Evolutionary conservation across 495 filamentous ascomycete species (phyloP), one percentile per base, ranked within the genome.

Genomic region (Cercophora scortea): DNA sequence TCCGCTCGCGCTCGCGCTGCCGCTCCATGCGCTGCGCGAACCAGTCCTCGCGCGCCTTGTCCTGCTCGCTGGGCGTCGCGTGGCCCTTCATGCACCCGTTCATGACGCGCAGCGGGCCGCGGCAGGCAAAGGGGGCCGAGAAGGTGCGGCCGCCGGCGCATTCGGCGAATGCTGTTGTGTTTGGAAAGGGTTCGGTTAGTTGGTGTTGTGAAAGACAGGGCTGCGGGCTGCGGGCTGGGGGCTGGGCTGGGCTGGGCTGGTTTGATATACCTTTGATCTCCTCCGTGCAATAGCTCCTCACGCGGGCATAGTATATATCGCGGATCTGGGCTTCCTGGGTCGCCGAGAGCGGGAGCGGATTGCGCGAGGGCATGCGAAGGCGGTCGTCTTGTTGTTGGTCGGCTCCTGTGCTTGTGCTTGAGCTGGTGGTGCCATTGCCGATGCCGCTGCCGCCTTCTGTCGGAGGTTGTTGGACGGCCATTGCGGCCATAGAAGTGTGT

Each of bases 11-110:
- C 71, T 81, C 77, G 39, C 71, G 69, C 47, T 78, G 74, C 60
- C 90, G 76, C 70, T 88, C 79, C 57, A 85, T 75, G 55, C 81
- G 77, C 43, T 73, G 76, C 43, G 81, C 78, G 63, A 97, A 96
- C 94, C 93, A 98, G 62, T 97, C 89, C 65, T 94, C 89, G 32
- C 93, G 76, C 56, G 93, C 93, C 15, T 80, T 81, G 71, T 98
- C 93, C 64, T 90, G 81, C 69, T 95, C 87, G 50, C 81, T 84
- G 48, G 79, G 86, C 40, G 86, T 93, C 15, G 91, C 90, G 70
- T 94, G 84, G 39, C 74, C 61, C 49, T 90, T 68, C 92, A 98
- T 96, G 72, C 93, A 98, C 47, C 71, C 76, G 71, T 97, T 97
- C 93, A 98, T 98, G 17, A 81, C 75, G 36, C 84, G 79, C 42